Conservation (phyloP, 1,284 basidiomycete species). For the Coniferiporia sulphurascens region DNA sequence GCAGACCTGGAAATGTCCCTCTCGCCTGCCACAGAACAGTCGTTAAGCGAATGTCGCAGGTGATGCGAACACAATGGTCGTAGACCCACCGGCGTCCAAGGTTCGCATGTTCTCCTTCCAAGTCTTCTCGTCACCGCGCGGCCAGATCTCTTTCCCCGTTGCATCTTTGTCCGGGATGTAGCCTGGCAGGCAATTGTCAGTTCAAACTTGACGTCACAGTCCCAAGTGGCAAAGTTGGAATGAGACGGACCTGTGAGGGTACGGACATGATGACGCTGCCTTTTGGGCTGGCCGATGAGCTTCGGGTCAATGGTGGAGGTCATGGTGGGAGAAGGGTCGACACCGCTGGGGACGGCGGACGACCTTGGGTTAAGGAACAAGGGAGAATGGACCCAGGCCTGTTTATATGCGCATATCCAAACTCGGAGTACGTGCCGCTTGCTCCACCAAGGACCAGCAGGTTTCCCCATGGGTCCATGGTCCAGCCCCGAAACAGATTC, state of each 20-base stretch:
- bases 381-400: no score
- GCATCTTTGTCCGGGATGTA: conserved; percentile 72
- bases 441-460: no score
- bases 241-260: conserved; percentile 57
- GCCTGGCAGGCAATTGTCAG: conserved; percentile 38
- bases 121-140: conserved; percentile 71
- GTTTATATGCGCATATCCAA: no score
- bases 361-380: no score
- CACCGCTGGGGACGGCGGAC: background rate
- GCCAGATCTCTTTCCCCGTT: conserved; percentile 78
- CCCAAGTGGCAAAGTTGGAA: background rate
- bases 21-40: conserved; percentile 39
- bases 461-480: no score
- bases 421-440: no score
- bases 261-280: conserved; percentile 62
- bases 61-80: no score
- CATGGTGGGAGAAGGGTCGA: conserved; percentile 27
- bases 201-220: conserved; percentile 1
- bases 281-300: conserved; percentile 53
- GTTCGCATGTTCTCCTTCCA: conserved; percentile 70
- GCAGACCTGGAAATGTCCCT: conserved; percentile 73
- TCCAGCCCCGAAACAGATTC: no score
- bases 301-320: conserved; percentile 57
- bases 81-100: conserved; percentile 49
- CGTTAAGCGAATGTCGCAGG: no score